phyloP scores from a whole-genome alignment of 2,329 filamentous ascomycete genomes.

The Venturiaceae sp. region DNA sequence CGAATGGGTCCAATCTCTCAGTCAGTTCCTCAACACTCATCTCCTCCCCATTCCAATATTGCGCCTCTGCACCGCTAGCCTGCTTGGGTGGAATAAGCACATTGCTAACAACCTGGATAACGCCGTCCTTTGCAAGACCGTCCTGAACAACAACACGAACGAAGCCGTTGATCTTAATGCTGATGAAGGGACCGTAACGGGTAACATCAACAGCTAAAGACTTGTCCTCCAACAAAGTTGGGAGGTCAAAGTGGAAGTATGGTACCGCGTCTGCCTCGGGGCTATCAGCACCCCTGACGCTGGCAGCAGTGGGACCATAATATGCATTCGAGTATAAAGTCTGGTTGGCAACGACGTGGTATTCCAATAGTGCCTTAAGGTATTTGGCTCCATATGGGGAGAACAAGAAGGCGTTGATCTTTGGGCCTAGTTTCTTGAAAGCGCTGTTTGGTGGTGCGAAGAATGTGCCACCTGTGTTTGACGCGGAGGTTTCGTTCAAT shows the following conservation, averaged over 20 bases:
- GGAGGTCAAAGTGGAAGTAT: slow-evolving; percentile 59
- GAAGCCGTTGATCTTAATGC: slow-evolving; percentile 68
- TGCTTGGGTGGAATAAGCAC: slow-evolving; percentile 68
- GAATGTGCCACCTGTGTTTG: slow-evolving; percentile 57
- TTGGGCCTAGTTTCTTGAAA: slow-evolving; percentile 64
- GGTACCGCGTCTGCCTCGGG: slow-evolving; percentile 10
- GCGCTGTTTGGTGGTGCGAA: slow-evolving; percentile 76
- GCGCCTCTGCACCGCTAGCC: slow-evolving; percentile 18
- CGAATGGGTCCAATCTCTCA: slow-evolving; percentile 12
- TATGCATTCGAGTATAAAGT: slow-evolving; percentile 79
- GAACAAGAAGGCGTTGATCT: slow-evolving; percentile 78
- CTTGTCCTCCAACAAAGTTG: slow-evolving; percentile 59
- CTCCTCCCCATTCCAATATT: slow-evolving; percentile 35
- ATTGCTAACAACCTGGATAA: slow-evolving; percentile 64
- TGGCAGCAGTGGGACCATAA: slow-evolving; percentile 42
- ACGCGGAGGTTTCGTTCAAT: slow-evolving; percentile 38
- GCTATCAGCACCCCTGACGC: slow-evolving; percentile 14
- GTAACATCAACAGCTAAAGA: slow-evolving; percentile 62
- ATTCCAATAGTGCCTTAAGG: slow-evolving; percentile 67
- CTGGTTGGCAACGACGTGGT: slow-evolving; percentile 64
- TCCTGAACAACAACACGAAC: slow-evolving; percentile 57
- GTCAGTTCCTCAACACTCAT: slow-evolving; percentile 52
- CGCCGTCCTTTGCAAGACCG: slow-evolving; percentile 66
- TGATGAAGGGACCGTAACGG: slow-evolving; percentile 56
- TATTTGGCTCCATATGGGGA: slow-evolving; percentile 64